phyloP scores from a whole-genome alignment of 768 basidiomycete species.

The Galerina marginata region DNA sequence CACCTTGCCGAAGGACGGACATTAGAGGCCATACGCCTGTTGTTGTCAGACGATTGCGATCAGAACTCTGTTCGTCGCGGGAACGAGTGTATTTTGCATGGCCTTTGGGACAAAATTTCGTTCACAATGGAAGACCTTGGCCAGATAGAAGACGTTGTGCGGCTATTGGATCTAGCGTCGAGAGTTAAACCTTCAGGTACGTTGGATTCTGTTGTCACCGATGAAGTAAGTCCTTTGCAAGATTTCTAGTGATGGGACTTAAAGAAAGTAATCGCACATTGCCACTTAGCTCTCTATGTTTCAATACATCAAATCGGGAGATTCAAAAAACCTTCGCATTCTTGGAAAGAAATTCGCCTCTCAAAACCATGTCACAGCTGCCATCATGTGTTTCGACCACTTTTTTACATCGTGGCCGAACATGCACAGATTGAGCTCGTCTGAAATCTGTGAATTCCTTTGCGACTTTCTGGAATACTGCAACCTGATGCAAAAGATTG shows the following conservation, averaged over 20 bases:
- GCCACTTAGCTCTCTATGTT: constrained; percentile 3
- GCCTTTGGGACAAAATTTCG: constrained; percentile 54
- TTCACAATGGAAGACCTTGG: constrained; percentile 37
- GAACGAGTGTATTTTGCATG: constrained; percentile 43
- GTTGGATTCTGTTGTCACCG: constrained; percentile 2
- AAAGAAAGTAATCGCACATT: background rate
- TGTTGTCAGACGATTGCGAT: constrained; percentile 39
- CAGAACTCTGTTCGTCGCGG: constrained; percentile 38
- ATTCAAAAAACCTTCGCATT: constrained; percentile 28
- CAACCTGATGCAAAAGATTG: constrained; percentile 32
- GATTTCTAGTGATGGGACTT: background rate
- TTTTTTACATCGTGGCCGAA: constrained; percentile 36
- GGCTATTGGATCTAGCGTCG: constrained; percentile 32
- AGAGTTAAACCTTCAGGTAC: constrained; percentile 19
- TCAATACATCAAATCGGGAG: constrained; percentile 15
- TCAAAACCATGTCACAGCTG: constrained; percentile 28
- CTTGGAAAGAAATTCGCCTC: constrained; percentile 37
- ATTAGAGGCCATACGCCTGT: constrained; percentile 50
- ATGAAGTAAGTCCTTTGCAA: constrained; percentile 13
- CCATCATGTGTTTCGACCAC: constrained; percentile 51
- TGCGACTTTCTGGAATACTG: constrained; percentile 41
- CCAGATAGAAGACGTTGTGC: constrained; percentile 6
- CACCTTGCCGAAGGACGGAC: constrained; percentile 53
- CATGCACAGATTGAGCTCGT: constrained; percentile 27
- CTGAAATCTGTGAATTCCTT: constrained; percentile 37